Evolutionary conservation across 2,329 filamentous ascomycete genomes (phyloP).

Genomic region (Venturia effusa): DNA sequence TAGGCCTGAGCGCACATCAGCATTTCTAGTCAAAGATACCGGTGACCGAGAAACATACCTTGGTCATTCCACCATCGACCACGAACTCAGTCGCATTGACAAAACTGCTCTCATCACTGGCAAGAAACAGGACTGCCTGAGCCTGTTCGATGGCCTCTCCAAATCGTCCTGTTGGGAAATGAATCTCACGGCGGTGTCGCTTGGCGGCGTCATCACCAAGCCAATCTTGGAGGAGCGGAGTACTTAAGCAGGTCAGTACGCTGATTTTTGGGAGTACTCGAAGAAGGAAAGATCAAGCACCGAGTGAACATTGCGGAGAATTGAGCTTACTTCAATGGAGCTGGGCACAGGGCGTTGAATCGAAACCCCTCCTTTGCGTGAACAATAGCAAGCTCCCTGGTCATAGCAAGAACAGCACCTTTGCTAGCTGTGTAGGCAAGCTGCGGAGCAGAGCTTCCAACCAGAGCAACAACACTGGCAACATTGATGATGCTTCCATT

Average conservation of each 20-base stretch:
- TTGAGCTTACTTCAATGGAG: conserved; percentile 60
- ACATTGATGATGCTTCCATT: conserved; percentile 84
- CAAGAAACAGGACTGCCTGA: conserved; percentile 76
- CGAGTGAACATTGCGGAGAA: not conserved
- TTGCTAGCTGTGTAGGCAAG: conserved; percentile 91
- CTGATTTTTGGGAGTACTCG: not conserved
- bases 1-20: conserved; percentile 7
- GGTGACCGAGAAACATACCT: conserved; percentile 30
- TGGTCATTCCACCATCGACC: conserved; percentile 92
- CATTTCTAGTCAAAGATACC: not conserved
- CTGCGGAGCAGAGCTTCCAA: conserved; percentile 79
- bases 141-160: conserved; percentile 93
- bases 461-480: conserved; percentile 76
- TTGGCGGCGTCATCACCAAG: conserved; percentile 78
- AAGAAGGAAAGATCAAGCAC: not conserved
- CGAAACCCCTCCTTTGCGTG: conserved; percentile 82
- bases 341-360: conserved; percentile 85
- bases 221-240: conserved; percentile 85
- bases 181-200: conserved; percentile 71
- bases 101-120: conserved; percentile 80
- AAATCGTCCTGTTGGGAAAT: conserved; percentile 81
- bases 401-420: conserved; percentile 82
- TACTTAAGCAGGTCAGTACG: conserved; percentile 35
- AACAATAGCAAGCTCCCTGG: conserved; percentile 80
- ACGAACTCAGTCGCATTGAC: conserved; percentile 89